Evolutionary conservation across 1,139 yeast species (phyloP).

Genomic region (Pichia inconspicua): DNA sequence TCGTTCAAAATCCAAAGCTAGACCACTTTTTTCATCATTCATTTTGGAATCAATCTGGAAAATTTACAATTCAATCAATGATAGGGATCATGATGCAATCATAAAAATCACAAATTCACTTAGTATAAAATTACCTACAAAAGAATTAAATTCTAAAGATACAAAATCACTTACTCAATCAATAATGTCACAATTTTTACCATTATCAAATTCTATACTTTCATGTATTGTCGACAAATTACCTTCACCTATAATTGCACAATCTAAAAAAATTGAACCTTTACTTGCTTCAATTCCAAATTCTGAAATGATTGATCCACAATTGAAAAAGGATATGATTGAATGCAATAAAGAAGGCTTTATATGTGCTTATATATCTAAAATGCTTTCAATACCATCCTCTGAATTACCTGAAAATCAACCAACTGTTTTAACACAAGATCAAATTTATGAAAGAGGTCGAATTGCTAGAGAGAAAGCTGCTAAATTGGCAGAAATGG

Average conservation of each 20-base stretch:
- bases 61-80: slow-evolving; percentile 63
- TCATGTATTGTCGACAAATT: slow-evolving; percentile 77
- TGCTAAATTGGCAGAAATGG: slow-evolving; percentile 59
- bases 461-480: slow-evolving; percentile 65
- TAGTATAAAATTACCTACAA: slow-evolving; percentile 58
- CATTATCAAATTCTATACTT: slow-evolving; percentile 78
- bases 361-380: slow-evolving; percentile 79
- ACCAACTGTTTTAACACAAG: slow-evolving; percentile 36
- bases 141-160: slow-evolving; percentile 80
- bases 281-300: slow-evolving; percentile 55
- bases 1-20: slow-evolving; percentile 39
- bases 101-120: slow-evolving; percentile 69
- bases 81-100: slow-evolving; percentile 62
- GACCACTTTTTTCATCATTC: slow-evolving; percentile 81
- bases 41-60: slow-evolving; percentile 92
- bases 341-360: slow-evolving; percentile 58
- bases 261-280: slow-evolving; percentile 58
- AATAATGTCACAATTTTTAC: slow-evolving; percentile 93
- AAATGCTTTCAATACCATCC: slow-evolving; percentile 77
- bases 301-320: slow-evolving; percentile 41
- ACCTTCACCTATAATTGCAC: slow-evolving; percentile 79
- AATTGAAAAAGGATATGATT: slow-evolving; percentile 48
- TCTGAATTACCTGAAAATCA: slow-evolving; percentile 65
- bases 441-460: slow-evolving; percentile 61
- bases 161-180: slow-evolving; percentile 51